Base-by-base conservation (phyloP, 2,329 filamentous ascomycete species). In the Akanthomyces muscarius region DNA sequence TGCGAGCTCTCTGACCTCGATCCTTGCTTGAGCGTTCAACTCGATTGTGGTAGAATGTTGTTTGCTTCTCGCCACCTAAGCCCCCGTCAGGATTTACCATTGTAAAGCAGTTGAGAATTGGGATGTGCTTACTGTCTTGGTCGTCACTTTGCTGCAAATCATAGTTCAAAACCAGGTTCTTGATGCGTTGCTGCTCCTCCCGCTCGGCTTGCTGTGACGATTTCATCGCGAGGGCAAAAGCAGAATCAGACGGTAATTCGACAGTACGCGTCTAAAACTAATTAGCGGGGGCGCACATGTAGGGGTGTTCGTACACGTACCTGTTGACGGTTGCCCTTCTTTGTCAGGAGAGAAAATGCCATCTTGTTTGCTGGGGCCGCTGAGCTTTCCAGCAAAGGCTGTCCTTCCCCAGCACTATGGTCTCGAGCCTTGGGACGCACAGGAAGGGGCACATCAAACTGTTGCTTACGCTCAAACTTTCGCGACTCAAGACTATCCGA, bases 131-230 rank as follows among this genome's bases (percentile, higher is more conserved):
- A 96, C 92, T 89, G 80, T 95, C 90, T 71, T 82, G 78, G 67
- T 92, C 88, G 72, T 96, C 91, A 69, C 81, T 88, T 71, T 96
- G 92, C 58, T 91, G 88, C 72, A 97, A 86, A 77, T 99, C 95
- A 73, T 97, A 96, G 76, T 97, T 98, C 69, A 99, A 81, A 61
- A 99, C 95, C 52, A 99, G 83, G 71, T 92, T 97, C 80, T 99
- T 99, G 85, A 99, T 99, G 66, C 95, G 90, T 75, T 97, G 92
- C 75, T 99, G 94, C 75, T 99, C 96, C 73, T 97, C 95, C 60
- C 90, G 89, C 74, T 98, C 94, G 3, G 92, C 94, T 76, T 96
- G 90, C 73, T 97, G 93, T 78, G 98, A 93, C 65, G 86, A 92
- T 74, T 92, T 95, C 92, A 99, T 95, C 50, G 95, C 95, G 67